These are phyloP conservation scores for Ceratobasidium sp. DNA, from an alignment of 1,284 basidiomycete species.

Conservation along the genomic window DNA sequence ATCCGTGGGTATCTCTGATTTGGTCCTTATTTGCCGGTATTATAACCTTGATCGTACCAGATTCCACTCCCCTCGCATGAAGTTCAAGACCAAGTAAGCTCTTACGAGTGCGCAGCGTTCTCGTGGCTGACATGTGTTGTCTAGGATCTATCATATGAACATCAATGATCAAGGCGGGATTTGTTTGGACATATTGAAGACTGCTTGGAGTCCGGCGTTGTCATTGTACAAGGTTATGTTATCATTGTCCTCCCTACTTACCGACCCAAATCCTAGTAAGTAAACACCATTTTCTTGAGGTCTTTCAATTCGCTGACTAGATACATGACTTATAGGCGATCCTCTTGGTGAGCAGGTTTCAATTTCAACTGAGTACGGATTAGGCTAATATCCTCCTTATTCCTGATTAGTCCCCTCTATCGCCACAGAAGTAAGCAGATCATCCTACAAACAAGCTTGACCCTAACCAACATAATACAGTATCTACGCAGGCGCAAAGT, in stretches of 20 bases:
- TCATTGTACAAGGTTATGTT: constrained; percentile 91
- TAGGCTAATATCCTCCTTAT: constrained; percentile 19
- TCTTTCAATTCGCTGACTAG: background rate
- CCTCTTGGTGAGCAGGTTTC: constrained; percentile 9
- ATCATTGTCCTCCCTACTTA: constrained; percentile 83
- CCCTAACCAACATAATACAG: background rate
- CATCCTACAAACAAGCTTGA: background rate
- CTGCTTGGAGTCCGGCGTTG: constrained; percentile 88
- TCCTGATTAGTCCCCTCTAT: constrained; percentile 24
- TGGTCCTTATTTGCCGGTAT: background rate
- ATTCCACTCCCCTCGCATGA: constrained; percentile 81
- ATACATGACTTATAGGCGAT: background rate
- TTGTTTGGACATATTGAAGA: constrained; percentile 53
- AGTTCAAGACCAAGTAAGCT: constrained; percentile 73
- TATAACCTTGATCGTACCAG: constrained; percentile 51
- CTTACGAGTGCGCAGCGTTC: background rate
- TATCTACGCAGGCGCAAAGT: constrained; percentile 16
- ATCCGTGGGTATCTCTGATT: constrained; percentile 67
- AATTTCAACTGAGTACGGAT: constrained; percentile 18
- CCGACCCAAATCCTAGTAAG: constrained; percentile 88
- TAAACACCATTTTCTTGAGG: constrained; percentile 38
- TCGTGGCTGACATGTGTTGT: background rate
- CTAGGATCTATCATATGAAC: constrained; percentile 92
- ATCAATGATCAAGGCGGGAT: constrained; percentile 67
- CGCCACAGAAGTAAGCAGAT: constrained; percentile 28